These are phyloP conservation scores for Massarina eburnea DNA, from an alignment of 2,329 filamentous ascomycete genomes.

Conservation along the genomic window DNA sequence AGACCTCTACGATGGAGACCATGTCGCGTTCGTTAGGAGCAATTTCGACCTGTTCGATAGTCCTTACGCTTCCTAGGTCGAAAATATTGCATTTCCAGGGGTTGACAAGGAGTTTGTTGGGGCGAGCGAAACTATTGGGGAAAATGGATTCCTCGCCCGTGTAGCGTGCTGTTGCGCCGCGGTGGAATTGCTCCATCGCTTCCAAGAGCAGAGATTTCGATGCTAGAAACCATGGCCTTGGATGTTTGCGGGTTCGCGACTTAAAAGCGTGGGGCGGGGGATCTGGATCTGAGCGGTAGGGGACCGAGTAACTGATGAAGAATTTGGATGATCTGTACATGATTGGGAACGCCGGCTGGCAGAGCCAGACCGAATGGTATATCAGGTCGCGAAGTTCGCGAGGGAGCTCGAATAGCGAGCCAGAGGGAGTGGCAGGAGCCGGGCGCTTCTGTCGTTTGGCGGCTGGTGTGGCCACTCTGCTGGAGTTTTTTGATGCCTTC, in stretches of 20 bases:
- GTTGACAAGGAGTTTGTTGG: neutral
- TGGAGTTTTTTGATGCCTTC: neutral
- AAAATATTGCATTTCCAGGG: neutral
- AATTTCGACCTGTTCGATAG: neutral
- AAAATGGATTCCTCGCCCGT: neutral
- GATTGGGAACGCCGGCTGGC: neutral
- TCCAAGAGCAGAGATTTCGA: conserved; percentile 3
- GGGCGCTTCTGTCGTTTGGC: neutral
- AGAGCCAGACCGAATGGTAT: conserved; percentile 8
- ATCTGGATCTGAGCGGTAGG: neutral
- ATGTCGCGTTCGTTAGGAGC: neutral
- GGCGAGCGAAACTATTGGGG: neutral
- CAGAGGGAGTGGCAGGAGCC: neutral
- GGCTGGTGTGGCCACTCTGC: neutral
- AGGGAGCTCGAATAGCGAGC: neutral
- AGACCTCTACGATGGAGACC: neutral
- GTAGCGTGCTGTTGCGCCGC: neutral
- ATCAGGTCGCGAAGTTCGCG: conserved; percentile 8
- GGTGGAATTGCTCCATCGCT: conserved; percentile 2
- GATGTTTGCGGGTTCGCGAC: neutral
- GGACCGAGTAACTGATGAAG: conserved; percentile 41
- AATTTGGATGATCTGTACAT: conserved; percentile 1
- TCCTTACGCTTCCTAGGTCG: neutral
- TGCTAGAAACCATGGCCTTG: conserved; percentile 2
- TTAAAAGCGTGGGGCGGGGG: conserved; percentile 39